Evolutionary conservation across 768 basidiomycete genomes (phyloP).

Genomic region (Podaxis rugospora): DNA sequence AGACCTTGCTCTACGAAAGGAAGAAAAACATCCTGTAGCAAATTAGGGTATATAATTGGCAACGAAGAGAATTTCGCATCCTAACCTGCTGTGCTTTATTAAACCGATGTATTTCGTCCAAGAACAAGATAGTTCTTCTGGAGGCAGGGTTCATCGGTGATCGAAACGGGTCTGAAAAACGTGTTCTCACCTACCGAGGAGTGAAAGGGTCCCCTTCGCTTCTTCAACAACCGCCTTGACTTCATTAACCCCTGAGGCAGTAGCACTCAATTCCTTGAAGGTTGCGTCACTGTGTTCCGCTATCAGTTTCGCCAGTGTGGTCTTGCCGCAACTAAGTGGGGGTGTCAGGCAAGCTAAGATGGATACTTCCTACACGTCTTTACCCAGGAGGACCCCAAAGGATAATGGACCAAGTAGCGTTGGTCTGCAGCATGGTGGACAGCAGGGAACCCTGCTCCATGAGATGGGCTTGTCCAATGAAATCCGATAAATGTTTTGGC

Average conservation of each 20-base stretch:
- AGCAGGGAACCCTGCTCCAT: constrained; percentile 55
- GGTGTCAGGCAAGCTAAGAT: neutral
- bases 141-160: neutral
- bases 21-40: constrained; percentile 66
- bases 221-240: constrained; percentile 73
- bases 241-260: constrained; percentile 62
- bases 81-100: constrained; percentile 65
- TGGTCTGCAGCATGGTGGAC: constrained; percentile 42
- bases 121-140: constrained; percentile 71
- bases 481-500: constrained; percentile 57
- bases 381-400: constrained; percentile 78
- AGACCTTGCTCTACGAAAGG: constrained; percentile 78
- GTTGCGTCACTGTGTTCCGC: constrained; percentile 53
- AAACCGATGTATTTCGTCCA: constrained; percentile 85
- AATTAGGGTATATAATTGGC: neutral
- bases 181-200: constrained; percentile 56
- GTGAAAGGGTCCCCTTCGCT: constrained; percentile 58
- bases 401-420: constrained; percentile 56
- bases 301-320: constrained; percentile 70
- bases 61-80: neutral
- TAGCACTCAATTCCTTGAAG: constrained; percentile 80
- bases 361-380: constrained; percentile 3
- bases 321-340: constrained; percentile 58
- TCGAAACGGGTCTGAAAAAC: constrained; percentile 1
- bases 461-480: constrained; percentile 69